Evolutionary conservation across 257 asterid species (phyloP).

Genomic region (Rauvolfia tetraphylla): DNA sequence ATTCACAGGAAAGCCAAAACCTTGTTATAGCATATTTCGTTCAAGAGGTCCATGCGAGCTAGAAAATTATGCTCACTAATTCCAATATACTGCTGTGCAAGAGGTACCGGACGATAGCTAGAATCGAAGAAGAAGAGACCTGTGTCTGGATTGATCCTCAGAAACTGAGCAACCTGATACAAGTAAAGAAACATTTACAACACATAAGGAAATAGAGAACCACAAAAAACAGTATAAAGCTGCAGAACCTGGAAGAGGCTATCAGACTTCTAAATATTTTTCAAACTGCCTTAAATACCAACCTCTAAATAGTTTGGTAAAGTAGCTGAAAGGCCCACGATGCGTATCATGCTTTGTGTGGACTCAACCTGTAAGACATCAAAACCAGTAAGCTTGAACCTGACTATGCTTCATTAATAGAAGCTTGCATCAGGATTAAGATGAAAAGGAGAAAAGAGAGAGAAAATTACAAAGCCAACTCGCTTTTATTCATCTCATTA

Average conservation of each 20-base stretch:
- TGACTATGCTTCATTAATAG: neutral
- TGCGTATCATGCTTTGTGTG: constrained; percentile 97
- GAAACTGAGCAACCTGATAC: constrained; percentile 85
- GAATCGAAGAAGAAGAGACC: constrained; percentile 95
- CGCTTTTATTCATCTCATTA: constrained; percentile 1
- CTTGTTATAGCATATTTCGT: constrained; percentile 91
- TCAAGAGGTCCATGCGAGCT: constrained; percentile 79
- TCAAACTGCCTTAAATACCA: neutral
- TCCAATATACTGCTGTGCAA: constrained; percentile 93
- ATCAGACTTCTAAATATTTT: neutral
- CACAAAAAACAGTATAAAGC: neutral
- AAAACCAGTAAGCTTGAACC: constrained; percentile 16
- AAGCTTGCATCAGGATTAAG: neutral
- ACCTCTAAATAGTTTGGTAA: constrained; percentile 97
- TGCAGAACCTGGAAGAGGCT: neutral
- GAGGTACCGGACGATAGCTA: constrained; percentile 97
- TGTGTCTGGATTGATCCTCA: constrained; percentile 87
- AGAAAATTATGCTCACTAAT: constrained; percentile 70
- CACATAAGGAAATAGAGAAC: constrained; percentile 20
- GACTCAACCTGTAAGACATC: constrained; percentile 78
- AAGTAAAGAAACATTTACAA: neutral
- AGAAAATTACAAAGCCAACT: constrained; percentile 2
- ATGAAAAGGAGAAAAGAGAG: neutral
- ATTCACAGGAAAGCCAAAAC: constrained; percentile 34
- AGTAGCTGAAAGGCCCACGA: constrained; percentile 98